Evolutionary conservation across 2,329 filamentous ascomycete genomes (phyloP).

Genomic region (Berkeleyomyces basicola): DNA sequence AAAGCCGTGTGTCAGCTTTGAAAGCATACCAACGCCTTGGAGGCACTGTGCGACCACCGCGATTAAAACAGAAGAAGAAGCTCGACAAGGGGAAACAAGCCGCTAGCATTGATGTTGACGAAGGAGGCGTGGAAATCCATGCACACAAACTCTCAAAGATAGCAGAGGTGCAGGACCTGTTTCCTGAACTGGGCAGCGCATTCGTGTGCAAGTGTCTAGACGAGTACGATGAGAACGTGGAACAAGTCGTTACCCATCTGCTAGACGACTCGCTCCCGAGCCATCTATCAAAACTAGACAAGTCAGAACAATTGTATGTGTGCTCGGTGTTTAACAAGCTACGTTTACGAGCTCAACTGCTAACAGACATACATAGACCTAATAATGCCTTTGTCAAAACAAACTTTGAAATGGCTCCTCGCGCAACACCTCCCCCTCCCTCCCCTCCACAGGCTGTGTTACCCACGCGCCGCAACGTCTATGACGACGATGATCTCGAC

Average conservation of each 20-base stretch:
- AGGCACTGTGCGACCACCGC: not conserved
- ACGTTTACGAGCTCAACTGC: not conserved
- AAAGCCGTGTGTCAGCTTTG: not conserved
- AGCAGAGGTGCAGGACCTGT: conserved; percentile 82
- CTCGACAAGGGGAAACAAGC: conserved; percentile 49
- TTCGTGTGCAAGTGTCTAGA: conserved; percentile 69
- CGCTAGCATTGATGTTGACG: conserved; percentile 23
- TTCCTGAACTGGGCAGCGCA: conserved; percentile 68
- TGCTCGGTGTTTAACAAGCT: not conserved
- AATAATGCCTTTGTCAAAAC: conserved; percentile 2
- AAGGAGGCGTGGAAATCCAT: conserved; percentile 39
- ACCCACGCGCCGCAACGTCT: conserved; percentile 52
- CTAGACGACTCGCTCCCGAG: conserved; percentile 60
- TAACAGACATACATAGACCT: not conserved
- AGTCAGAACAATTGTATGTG: conserved; percentile 41
- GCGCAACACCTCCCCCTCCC: conserved; percentile 35
- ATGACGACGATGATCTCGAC: conserved; percentile 68
- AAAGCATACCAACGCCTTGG: not conserved
- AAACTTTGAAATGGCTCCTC: conserved; percentile 32
- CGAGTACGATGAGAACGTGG: conserved; percentile 59
- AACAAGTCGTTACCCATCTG: conserved; percentile 65
- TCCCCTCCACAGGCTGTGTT: conserved; percentile 21
- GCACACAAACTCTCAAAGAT: conserved; percentile 72
- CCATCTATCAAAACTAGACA: conserved; percentile 47
- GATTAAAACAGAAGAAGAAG: conserved; percentile 25